Base-by-base conservation (phyloP, 176 grass and related monocot genomes). In the Aegilops tauschii region DNA sequence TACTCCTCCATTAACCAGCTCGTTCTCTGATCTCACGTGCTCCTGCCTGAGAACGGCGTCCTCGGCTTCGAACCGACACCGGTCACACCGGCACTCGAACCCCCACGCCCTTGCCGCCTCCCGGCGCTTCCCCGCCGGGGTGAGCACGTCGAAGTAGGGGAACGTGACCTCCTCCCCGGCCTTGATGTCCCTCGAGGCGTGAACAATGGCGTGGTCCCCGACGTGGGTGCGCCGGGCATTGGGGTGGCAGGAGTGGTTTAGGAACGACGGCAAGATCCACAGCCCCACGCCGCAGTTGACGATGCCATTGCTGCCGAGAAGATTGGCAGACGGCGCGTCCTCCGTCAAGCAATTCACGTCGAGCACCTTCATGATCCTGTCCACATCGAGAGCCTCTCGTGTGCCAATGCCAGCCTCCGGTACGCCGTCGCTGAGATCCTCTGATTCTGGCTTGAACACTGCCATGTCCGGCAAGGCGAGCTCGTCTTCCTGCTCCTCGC, bases 231-330 rank as follows among this genome's bases (percentile, higher is more conserved):
- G 86, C 79, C 92, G 85, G 45, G 90, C 86, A 75, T 88, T 98
- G 27, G 96, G 93, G 29, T 69, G 72, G 85, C 96, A 98, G 20
- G 92, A 98, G 81, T 98, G 96, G 86, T 98, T 98, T 47, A 94
- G 74, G 78, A 98, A 92, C 21, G 96, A 94, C 45, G 92, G 96
- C 68, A 98, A 87, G 29, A 94, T 28, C 93, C 96, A 98, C 54
- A 98, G 87, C 18, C 96, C 93, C 5, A 98, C 82, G 47, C 91
- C 92, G 31, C 72, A 65, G 80, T 93, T 95, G 75, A 86, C 76
- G 18, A 78, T 8, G 23, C 83, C 79, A 42, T 61, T 90, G 29
- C 66, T 87, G 11, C 92, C 92, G 12, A 89, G 83, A 13, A 92
- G 59, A 78, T 94, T 89, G 12, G 92, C 82, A 1, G 92, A 86